Conservation (phyloP, 2,329 filamentous ascomycete genomes). For the Nannizziopsis barbatae region DNA sequence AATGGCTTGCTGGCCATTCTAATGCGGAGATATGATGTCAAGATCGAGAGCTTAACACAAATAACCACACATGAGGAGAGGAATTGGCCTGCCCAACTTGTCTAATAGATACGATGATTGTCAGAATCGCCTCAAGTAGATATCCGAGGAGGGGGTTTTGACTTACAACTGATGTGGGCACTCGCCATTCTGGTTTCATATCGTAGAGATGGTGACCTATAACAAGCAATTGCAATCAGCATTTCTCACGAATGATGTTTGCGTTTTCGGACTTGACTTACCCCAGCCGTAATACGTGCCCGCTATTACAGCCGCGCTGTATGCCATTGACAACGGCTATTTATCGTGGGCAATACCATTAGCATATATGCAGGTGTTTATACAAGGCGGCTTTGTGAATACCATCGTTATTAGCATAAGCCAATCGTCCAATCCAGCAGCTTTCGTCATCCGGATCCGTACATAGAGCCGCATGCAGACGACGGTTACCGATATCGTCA, state of each 20-base stretch:
- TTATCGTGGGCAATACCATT: background rate
- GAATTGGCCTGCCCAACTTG: conserved; percentile 15
- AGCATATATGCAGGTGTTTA: background rate
- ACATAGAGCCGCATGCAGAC: conserved; percentile 18
- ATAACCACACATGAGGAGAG: conserved; percentile 14
- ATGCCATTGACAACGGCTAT: conserved; percentile 12
- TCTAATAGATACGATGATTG: conserved; percentile 7
- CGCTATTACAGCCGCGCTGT: conserved; percentile 13
- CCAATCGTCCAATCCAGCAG: conserved; percentile 18
- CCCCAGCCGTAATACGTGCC: conserved; percentile 17
- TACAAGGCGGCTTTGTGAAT: background rate
- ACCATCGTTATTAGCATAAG: conserved; percentile 17
- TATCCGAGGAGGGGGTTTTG: conserved; percentile 6
- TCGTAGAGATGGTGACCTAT: conserved; percentile 17
- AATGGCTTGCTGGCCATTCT: conserved; percentile 9
- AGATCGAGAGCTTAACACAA: conserved; percentile 15
- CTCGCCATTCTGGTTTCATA: conserved; percentile 12
- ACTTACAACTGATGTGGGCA: too few relatives aligned
- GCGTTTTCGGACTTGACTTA: conserved; percentile 2
- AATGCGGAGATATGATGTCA: conserved; percentile 15
- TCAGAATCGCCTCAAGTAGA: too few relatives aligned
- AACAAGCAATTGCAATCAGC: background rate
- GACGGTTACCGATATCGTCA: conserved; percentile 17
- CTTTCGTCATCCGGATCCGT: conserved; percentile 15
- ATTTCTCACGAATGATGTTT: too few relatives aligned